phyloP scores from a whole-genome alignment of 75 land plant genomes.

The Pinus taeda region DNA sequence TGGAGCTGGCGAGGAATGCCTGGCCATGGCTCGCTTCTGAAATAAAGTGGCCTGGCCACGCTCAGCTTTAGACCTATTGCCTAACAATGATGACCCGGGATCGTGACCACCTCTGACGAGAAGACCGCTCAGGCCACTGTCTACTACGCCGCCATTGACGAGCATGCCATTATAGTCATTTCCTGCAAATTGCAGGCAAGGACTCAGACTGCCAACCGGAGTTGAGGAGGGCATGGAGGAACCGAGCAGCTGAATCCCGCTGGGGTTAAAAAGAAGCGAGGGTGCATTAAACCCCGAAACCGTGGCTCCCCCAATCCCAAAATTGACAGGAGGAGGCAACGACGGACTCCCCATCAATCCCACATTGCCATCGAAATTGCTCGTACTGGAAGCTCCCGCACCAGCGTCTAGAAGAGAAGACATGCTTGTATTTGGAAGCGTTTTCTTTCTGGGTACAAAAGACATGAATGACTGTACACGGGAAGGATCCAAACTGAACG shows the following conservation, averaged over 20 bases:
- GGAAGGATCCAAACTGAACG: background rate
- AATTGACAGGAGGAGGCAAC: background rate
- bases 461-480: constrained; percentile 8
- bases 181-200: background rate
- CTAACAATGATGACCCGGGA: too few species aligned
- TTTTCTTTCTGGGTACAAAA: constrained; percentile 1
- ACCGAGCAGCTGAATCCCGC: background rate
- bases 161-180: background rate
- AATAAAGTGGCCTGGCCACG: constrained; percentile 68
- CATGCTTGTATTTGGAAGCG: background rate
- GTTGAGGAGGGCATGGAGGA: background rate
- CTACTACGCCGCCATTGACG: background rate
- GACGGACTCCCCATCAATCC: constrained; percentile 1
- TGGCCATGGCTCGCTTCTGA: constrained; percentile 75
- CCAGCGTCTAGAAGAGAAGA: background rate
- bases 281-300: constrained; percentile 28
- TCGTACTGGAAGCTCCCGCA: background rate
- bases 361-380: constrained; percentile 8
- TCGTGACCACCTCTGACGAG: background rate
- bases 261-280: constrained; percentile 14
- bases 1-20: constrained; percentile 15
- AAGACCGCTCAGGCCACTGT: background rate
- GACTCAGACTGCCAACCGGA: background rate
- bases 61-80: too few species aligned
- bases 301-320: constrained; percentile 7